These are phyloP conservation scores for Backusella australiensis DNA, from an alignment of 192 early-diverging fungal species.

Conservation along the genomic window DNA sequence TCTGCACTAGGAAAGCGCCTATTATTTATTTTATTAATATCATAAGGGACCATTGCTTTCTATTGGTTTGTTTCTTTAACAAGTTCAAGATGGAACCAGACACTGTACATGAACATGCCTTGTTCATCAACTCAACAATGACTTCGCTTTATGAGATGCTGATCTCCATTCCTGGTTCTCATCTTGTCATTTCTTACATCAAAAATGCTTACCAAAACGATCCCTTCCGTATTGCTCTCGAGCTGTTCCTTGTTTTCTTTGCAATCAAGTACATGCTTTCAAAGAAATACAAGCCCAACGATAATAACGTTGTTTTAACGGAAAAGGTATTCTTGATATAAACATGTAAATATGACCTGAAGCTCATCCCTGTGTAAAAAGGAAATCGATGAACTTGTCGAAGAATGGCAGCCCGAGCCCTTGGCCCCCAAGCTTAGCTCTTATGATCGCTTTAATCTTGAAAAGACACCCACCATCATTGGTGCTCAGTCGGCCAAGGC, in stretches of 20 bases:
- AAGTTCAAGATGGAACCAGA: constrained; percentile 7
- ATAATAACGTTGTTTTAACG: constrained; percentile 73
- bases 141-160: constrained; percentile 36
- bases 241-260: constrained; percentile 80
- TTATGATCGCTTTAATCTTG: constrained; percentile 70
- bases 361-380: constrained; percentile 19
- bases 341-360: not conserved
- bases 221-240: constrained; percentile 84
- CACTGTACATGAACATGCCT: constrained; percentile 29
- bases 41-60: not conserved
- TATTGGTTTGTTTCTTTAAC: constrained; percentile 17
- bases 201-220: constrained; percentile 93
- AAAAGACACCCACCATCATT: constrained; percentile 71
- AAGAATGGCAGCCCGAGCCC: constrained; percentile 96
- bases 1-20: no score
- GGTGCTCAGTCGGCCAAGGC: constrained; percentile 65
- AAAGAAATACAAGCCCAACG: constrained; percentile 78
- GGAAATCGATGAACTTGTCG: constrained; percentile 93
- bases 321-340: constrained; percentile 57
- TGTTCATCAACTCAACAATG: constrained; percentile 46
- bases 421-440: constrained; percentile 78
- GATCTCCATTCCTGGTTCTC: constrained; percentile 66
- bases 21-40: not conserved
- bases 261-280: constrained; percentile 87
- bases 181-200: constrained; percentile 78